Evolutionary conservation across 345 rosid species (phyloP), one percentile per base, ranked within the genome.

Genomic region (Brassica cretica): DNA sequence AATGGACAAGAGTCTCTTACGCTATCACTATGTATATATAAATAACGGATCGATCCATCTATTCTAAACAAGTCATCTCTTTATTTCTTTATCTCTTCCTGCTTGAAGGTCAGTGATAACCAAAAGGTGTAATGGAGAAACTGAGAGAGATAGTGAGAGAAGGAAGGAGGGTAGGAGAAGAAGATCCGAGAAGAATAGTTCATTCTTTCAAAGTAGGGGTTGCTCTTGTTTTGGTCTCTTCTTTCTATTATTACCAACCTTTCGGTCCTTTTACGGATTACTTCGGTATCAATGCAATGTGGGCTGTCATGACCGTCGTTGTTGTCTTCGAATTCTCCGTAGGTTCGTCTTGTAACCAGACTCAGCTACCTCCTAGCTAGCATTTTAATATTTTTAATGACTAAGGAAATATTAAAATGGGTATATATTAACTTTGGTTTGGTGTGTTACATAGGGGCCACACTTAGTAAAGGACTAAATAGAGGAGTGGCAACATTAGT

Each of bases 301-400:
- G 97, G 96, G 97, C 94, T 25, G 84, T 93, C 0, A 85, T 93
- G 77, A 93, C 98, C 62, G 94, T 91, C 6, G 89, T 91, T 2
- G 88, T 90, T 12, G 91, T 90, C 41, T 90, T 88, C 14, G 96
- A 92, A 75, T 90, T 85, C 69, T 86, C 87, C 8, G 96, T 89
- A 0, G 96, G 97, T 87, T 46, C 16, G 18, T 64, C 35, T 59
- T 12, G 8, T 44, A 32, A 66, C 15, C 16, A 60, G 4, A 11
- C 29, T 19, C 61, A 59, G 8, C 51, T 14, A 59, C 39, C 30
- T 67, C 5, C 14, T 11, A 10, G 60, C 66, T 11, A 56, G 6
- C 66, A 15, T 56, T 66, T 37, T 41, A 37, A 35, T 44, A 39
- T 11, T 44, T 11, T 3, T 44, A 33, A 33, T 30, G 5, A 5